A percentile compares a stretch with the other conserved stretches of the same genome.
Evolutionary conservation across 106 monocot species (phyloP).

Genomic region (Posidonia australis): DNA sequence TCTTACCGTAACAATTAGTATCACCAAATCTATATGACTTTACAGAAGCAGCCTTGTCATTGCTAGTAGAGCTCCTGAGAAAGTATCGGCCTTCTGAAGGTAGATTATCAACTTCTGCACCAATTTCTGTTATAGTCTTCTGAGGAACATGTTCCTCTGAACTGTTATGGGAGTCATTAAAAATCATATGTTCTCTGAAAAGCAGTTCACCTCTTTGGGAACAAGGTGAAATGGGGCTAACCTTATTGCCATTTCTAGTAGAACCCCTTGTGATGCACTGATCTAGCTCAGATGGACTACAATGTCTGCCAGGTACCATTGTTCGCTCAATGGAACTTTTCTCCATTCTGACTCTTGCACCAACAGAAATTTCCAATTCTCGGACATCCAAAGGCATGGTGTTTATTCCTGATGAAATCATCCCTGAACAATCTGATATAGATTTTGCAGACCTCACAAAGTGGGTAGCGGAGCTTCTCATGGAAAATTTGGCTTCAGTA

Average conservation of each 20-base stretch:
- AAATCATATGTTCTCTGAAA: not conserved
- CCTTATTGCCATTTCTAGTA: not conserved
- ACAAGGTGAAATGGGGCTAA: too few relatives aligned
- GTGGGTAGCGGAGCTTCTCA: not conserved
- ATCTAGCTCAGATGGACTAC: not conserved
- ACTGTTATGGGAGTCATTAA: not conserved
- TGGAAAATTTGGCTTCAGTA: not conserved
- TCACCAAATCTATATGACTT: not conserved
- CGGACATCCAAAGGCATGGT: not conserved
- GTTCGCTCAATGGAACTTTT: not conserved
- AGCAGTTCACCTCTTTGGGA: not conserved
- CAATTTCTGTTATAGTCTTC: not conserved
- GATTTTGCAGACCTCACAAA: not conserved
- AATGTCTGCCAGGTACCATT: not conserved
- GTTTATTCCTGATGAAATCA: slow-evolving; percentile 1
- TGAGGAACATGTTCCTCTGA: not conserved
- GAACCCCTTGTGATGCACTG: not conserved
- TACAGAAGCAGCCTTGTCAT: not conserved
- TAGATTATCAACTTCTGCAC: not conserved
- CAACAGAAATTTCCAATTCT: not conserved
- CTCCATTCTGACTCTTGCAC: not conserved
- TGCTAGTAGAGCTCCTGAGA: not conserved
- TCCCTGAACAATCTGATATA: not conserved
- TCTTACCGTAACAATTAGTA: not conserved
- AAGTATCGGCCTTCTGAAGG: not conserved